Percentiles rank a stretch among this genome's conserved stretches.
Conservation (phyloP, 129 eudicot genomes). For the Smallanthus sonchifolius region DNA sequence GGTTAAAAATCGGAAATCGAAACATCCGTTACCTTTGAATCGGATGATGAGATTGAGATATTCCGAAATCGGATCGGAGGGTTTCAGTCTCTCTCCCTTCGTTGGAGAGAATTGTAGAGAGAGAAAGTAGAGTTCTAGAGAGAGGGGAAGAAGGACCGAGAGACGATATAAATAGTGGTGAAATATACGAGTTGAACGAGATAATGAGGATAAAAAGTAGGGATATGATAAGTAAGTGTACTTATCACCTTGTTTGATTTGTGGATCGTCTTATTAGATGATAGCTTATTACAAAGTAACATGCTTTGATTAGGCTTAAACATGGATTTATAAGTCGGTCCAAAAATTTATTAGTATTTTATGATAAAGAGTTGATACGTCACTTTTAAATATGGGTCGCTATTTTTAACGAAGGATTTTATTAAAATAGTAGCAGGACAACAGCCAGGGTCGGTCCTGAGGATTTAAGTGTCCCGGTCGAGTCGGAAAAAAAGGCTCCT, state of each 20-base stretch:
- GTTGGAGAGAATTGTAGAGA: constrained; percentile 40
- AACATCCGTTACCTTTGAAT: constrained; percentile 39
- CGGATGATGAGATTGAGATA: constrained; percentile 27
- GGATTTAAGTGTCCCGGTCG: too few species aligned
- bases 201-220: constrained; percentile 14
- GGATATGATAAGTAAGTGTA: neutral
- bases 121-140: constrained; percentile 23
- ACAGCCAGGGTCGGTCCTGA: too few species aligned
- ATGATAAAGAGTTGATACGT: too few species aligned
- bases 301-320: constrained; percentile 5
- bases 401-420: too few species aligned
- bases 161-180: constrained; percentile 36
- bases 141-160: constrained; percentile 23
- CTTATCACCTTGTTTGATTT: constrained; percentile 13
- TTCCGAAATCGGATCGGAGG: constrained; percentile 44
- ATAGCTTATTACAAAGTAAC: neutral
- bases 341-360: neutral
- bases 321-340: constrained; percentile 15
- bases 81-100: constrained; percentile 38
- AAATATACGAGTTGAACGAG: constrained; percentile 29
- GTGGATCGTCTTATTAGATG: neutral
- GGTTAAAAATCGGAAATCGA: neutral
- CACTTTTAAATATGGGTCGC: too few species aligned
- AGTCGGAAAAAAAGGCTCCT: too few species aligned
- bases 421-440: too few species aligned